A percentile compares a stretch with the other conserved stretches of the same genome.
Evolutionary conservation across 345 rosid genomes (phyloP).

Genomic region (Bruguiera gymnorhiza): DNA sequence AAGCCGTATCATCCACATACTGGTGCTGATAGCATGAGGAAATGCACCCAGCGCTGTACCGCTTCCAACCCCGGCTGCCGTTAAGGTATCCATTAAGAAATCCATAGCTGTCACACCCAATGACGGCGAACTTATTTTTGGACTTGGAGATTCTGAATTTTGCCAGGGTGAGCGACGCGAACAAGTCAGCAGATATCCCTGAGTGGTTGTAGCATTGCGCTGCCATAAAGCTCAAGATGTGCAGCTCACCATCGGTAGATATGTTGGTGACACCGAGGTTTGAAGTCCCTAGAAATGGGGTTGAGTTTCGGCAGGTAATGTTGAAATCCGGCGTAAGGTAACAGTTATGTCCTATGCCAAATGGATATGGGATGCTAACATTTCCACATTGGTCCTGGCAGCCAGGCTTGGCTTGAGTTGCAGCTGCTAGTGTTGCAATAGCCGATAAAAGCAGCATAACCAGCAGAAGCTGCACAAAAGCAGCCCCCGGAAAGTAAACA

Average conservation of each 20-base stretch:
- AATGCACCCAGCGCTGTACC: constrained; percentile 17
- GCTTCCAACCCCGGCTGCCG: no score
- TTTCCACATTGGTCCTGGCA: neutral
- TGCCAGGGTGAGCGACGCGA: constrained; percentile 5
- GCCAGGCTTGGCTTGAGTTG: neutral
- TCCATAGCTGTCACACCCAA: constrained; percentile 33
- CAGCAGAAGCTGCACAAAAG: neutral
- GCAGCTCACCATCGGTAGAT: constrained; percentile 19
- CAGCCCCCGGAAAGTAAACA: no score
- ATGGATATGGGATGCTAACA: constrained; percentile 23
- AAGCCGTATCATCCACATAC: constrained; percentile 20
- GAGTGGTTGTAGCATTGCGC: neutral
- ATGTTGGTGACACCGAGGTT: constrained; percentile 6
- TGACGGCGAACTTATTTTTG: constrained; percentile 20
- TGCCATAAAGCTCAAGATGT: neutral
- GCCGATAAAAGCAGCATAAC: neutral
- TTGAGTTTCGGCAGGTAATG: neutral
- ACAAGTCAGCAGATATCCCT: neutral
- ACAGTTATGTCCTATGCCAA: constrained; percentile 15
- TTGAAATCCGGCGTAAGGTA: neutral
- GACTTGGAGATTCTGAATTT: constrained; percentile 20
- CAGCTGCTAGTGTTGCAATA: neutral
- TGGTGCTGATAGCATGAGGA: constrained; percentile 1
- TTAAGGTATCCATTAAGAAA: neutral
- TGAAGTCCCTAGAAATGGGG: neutral